Base-by-base conservation (phyloP, 2,329 filamentous ascomycete genomes). In the Sphaerulina musiva region DNA sequence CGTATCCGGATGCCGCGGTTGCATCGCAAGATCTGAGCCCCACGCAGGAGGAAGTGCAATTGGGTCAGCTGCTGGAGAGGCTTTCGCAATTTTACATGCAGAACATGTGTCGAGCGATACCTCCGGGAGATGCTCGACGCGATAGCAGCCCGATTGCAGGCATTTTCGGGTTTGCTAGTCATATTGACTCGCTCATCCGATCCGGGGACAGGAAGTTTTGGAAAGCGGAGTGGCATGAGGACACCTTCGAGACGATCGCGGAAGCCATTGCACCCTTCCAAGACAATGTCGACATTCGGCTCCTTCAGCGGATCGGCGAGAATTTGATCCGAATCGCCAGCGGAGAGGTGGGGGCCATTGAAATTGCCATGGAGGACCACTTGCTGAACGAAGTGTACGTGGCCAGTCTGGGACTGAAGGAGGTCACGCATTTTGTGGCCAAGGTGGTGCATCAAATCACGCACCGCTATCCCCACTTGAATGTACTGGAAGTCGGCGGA, bases 401-500 rank as follows among this genome's bases (percentile, higher is more conserved):
- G 34, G 39, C 48, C 23, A 34, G 40, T 12, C n/a, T 55, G 12
- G 53, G 47, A n/a, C 12, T 55, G 34, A 34, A 40, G 26, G 34
- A 50, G 10, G 31, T 49, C n/a, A 48, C 9, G 5, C 29, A 34
- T 17, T 48, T 36, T 29, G 41, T 41, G 34, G 26, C 23, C 29
- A 45, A 32, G 10, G 39, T 57, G 39, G 52, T 50, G 9, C 47
- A 31, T 9, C 55, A 58, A 39, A 43, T 78, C 4, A 52, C 64
- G 0, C 65, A 73, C 52, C 67, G 71, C 2, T 71, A 72, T 45
- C 75, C 76, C 0, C 67, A 68, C 12, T 64, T 73, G 51, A 70
- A 71, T 4, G 68, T 78, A 20, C 56, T 78, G 4, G 74, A 76
- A 45, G 69, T 73, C n/a, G 74, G 74, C 14, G 74, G 72, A 11